These are phyloP conservation scores for Rosa chinensis DNA, from an alignment of 306 rosid species.

Conservation along the genomic window DNA sequence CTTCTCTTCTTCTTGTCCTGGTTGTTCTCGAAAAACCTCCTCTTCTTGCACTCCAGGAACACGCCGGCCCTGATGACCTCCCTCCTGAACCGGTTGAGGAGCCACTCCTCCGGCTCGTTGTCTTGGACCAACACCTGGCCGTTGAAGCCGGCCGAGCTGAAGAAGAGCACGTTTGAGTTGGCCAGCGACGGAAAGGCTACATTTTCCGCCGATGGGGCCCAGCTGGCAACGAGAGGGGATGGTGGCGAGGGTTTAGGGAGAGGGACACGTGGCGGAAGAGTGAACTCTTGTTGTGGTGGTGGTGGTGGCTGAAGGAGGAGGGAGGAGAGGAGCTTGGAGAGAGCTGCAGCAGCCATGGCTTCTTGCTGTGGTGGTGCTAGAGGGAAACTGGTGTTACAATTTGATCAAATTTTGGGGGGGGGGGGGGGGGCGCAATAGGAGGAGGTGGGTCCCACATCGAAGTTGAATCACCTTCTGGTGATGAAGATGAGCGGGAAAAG, in stretches of 20 bases:
- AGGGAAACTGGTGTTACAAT: background rate
- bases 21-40: conserved; percentile 35
- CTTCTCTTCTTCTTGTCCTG: conserved; percentile 16
- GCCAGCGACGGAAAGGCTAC: conserved; percentile 22
- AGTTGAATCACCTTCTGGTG: background rate
- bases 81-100: conserved; percentile 26
- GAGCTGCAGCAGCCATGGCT: conserved; percentile 26
- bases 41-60: conserved; percentile 34
- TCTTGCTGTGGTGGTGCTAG: background rate
- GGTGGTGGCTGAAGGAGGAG: conserved; percentile 14
- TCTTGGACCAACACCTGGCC: conserved; percentile 30
- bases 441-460: background rate
- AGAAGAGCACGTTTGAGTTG: conserved; percentile 19
- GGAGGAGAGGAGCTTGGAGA: conserved; percentile 28
- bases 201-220: background rate
- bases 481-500: background rate
- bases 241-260: background rate
- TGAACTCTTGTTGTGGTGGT: background rate
- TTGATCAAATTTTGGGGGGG: background rate
- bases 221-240: conserved; percentile 7
- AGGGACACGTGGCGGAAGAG: conserved; percentile 10
- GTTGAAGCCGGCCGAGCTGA: conserved; percentile 33
- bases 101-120: conserved; percentile 36
- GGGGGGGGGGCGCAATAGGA: background rate
- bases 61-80: conserved; percentile 40